Conservation (phyloP, 2,329 filamentous ascomycete species). For the Fusarium concolor region DNA sequence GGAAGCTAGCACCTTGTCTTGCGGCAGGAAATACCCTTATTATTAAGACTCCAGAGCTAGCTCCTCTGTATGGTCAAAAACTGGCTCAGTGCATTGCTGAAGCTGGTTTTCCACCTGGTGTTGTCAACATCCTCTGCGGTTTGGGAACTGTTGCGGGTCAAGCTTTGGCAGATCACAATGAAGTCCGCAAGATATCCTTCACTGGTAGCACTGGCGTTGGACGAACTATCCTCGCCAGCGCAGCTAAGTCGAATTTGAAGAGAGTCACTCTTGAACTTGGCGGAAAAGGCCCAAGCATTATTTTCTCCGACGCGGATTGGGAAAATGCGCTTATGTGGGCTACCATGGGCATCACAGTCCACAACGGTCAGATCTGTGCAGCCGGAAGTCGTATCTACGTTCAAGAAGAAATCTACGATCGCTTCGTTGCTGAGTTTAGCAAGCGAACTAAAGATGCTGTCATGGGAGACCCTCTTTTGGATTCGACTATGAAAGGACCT, state of each 20-base stretch:
- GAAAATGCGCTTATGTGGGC: conserved; percentile 69
- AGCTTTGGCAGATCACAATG: conserved; percentile 71
- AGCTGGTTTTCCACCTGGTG: conserved; percentile 79
- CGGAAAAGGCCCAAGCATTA: conserved; percentile 71
- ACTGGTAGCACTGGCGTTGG: conserved; percentile 77
- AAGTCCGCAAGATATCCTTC: conserved; percentile 79
- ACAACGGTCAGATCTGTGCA: conserved; percentile 70
- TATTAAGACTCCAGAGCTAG: conserved; percentile 72
- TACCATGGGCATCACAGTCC: conserved; percentile 57
- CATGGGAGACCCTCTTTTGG: conserved; percentile 41
- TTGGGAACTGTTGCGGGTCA: conserved; percentile 73
- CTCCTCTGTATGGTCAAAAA: conserved; percentile 69
- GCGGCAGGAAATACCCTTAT: conserved; percentile 71
- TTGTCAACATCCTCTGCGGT: conserved; percentile 78
- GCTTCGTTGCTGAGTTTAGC: conserved; percentile 16
- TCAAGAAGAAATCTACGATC: conserved; percentile 65
- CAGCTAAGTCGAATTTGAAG: conserved; percentile 78
- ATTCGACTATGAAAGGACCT: conserved; percentile 50
- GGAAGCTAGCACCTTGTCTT: conserved; percentile 74
- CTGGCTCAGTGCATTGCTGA: conserved; percentile 73
- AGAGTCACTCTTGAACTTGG: conserved; percentile 81
- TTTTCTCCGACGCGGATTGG: conserved; percentile 70
- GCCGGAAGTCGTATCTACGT: conserved; percentile 70
- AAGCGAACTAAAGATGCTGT: conserved; percentile 17
- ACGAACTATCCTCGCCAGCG: conserved; percentile 77